These are phyloP conservation scores for Juncus effusus DNA, from an alignment of 176 grass and related monocot species.

Conservation along the genomic window DNA sequence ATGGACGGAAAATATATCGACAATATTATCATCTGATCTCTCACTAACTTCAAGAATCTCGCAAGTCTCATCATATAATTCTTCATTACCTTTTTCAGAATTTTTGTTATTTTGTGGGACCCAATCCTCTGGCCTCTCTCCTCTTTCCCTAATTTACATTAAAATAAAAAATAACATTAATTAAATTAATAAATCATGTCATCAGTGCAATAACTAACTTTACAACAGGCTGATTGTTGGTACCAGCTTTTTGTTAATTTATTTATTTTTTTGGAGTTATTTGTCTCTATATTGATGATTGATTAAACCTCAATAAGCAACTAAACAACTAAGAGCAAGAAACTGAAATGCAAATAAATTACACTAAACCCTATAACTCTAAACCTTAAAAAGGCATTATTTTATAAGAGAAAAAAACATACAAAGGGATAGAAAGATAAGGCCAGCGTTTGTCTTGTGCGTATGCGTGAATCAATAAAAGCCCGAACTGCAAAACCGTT, in stretches of 20 bases:
- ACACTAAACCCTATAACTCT: too few species aligned
- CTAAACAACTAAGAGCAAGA: neutral
- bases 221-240: neutral
- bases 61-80: constrained; percentile 19
- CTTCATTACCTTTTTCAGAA: constrained; percentile 16
- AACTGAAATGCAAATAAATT: neutral
- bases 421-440: constrained; percentile 82
- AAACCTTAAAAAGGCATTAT: neutral
- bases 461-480: constrained; percentile 82
- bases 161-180: constrained; percentile 30
- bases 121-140: constrained; percentile 91
- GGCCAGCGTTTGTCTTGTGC: constrained; percentile 90
- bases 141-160: constrained; percentile 40
- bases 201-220: neutral
- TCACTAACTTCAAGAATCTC: constrained; percentile 28
- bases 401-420: constrained; percentile 23
- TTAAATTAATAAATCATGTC: neutral
- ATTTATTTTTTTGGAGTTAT: neutral
- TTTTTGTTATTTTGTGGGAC: constrained; percentile 43
- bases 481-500: constrained; percentile 83
- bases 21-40: constrained; percentile 24
- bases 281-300: neutral
- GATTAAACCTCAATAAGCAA: constrained; percentile 13
- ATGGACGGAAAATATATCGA: constrained; percentile 55
- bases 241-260: neutral